Evolutionary conservation across 208 protist genomes (phyloP), one percentile per base, ranked within the genome.

Genomic region (Acanthamoeba triangularis): DNA sequence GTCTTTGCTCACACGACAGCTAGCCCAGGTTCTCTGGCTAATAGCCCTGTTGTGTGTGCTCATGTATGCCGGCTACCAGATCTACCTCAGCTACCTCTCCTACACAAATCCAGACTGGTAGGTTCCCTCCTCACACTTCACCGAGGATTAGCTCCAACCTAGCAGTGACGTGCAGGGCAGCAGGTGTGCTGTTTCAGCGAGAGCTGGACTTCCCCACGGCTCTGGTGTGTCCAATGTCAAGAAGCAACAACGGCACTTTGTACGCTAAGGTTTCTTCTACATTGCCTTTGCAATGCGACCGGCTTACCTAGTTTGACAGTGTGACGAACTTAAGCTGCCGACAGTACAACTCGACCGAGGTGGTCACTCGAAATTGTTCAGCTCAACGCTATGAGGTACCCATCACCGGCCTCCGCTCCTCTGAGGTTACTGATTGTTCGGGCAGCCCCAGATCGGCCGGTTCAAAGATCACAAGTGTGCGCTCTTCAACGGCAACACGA

Each of bases 21-120:
- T n/a, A n/a, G n/a, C 41, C 5, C 30, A 80, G 69, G 69, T 35
- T 7, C 35, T 80, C 28, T 80, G 69, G 69, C 7, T 80, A 1
- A 6, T 80, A 2, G 25, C n/a, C 0, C 33, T 80, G 0, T 25
- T 80, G 30, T 33, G 25, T 6, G 16, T 80, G 2, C 28, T 80
- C 16, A n/a, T 33, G 28, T 80, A 80, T 23, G 33, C 69, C 18
- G 35, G 69, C 28, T 80, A 80, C 13, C 69, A 80, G 23, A 23
- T 47, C 0, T 80, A 80, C 69, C 33, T 80, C 25, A 47, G 69
- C 69, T 80, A 80, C 37, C 11, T 49, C 16, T 80, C 69, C 69
- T 80, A 80, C 69, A 80, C 69, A 5, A 80, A 80, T 41, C 69
- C 69, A 2, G 69, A 80, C 33, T 80, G 69, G 69, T 47, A 76